Percentiles rank a stretch among this genome's conserved stretches.
Evolutionary conservation across 495 filamentous ascomycete genomes (phyloP).

Genomic region (Penicillium psychrofluorescens): DNA sequence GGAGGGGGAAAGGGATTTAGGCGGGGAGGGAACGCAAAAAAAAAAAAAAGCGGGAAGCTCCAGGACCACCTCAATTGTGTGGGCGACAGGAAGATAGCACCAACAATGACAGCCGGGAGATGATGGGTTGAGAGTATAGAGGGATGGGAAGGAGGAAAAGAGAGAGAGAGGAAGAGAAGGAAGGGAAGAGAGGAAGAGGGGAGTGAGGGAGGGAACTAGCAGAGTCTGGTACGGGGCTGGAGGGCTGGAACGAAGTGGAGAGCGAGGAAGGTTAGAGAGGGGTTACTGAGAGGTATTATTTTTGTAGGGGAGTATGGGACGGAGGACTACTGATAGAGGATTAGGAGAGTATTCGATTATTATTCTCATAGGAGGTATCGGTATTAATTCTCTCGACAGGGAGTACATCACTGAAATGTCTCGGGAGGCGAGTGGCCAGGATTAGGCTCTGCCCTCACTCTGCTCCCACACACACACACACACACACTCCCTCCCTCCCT

Average conservation of each 20-base stretch:
- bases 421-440: too few species aligned
- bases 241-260: conserved; percentile 24
- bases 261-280: conserved; percentile 1
- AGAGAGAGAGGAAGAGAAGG: conserved; percentile 3
- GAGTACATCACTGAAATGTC: too few species aligned
- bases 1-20: neutral
- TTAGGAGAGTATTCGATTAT: too few species aligned
- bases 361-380: too few species aligned
- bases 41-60: conserved; percentile 1
- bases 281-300: neutral
- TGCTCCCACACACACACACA: too few species aligned
- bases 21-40: neutral
- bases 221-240: conserved; percentile 13
- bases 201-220: neutral
- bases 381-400: too few species aligned
- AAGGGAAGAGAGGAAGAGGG: conserved; percentile 3
- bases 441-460: too few species aligned
- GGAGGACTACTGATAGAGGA: too few species aligned
- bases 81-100: conserved; percentile 1
- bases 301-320: too few species aligned
- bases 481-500: too few species aligned
- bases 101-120: too few species aligned
- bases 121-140: conserved; percentile 8
- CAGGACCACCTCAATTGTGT: neutral
- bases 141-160: neutral